phyloP scores from a whole-genome alignment of 768 basidiomycete species.

The Leccinellum rugosiceps region DNA sequence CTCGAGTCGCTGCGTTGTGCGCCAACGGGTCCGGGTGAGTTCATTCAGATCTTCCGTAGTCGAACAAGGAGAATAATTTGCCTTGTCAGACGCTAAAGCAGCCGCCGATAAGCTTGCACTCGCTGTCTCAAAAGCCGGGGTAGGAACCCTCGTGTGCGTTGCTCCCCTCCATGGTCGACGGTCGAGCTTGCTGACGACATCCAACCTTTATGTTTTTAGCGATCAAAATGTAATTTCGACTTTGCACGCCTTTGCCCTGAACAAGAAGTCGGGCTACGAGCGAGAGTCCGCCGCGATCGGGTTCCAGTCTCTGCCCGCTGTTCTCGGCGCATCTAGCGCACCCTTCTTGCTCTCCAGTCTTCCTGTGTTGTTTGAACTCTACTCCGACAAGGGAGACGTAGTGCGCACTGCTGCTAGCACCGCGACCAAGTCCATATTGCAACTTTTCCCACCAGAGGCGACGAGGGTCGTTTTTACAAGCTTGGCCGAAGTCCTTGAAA shows the following conservation, averaged over 20 bases:
- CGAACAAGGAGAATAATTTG: constrained; percentile 1
- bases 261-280: constrained; percentile 86
- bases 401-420: constrained; percentile 78
- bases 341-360: constrained; percentile 78
- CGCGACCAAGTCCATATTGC: constrained; percentile 81
- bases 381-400: constrained; percentile 93
- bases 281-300: constrained; percentile 84
- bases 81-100: constrained; percentile 67
- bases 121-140: constrained; percentile 60
- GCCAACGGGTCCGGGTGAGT: constrained; percentile 59
- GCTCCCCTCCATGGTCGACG: constrained; percentile 1
- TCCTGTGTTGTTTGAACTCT: constrained; percentile 73
- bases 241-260: constrained; percentile 66
- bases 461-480: constrained; percentile 63
- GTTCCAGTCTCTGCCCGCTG: constrained; percentile 67
- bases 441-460: constrained; percentile 80
- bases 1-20: constrained; percentile 50
- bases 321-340: constrained; percentile 66
- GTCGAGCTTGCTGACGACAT: constrained; percentile 14
- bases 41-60: neutral
- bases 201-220: constrained; percentile 33
- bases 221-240: constrained; percentile 60
- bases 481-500: constrained; percentile 72
- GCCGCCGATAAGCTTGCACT: constrained; percentile 79
- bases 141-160: constrained; percentile 58